These are phyloP conservation scores for Phytophthora sp. DNA, from an alignment of 352 stramenopile genomes.

Conservation along the genomic window DNA sequence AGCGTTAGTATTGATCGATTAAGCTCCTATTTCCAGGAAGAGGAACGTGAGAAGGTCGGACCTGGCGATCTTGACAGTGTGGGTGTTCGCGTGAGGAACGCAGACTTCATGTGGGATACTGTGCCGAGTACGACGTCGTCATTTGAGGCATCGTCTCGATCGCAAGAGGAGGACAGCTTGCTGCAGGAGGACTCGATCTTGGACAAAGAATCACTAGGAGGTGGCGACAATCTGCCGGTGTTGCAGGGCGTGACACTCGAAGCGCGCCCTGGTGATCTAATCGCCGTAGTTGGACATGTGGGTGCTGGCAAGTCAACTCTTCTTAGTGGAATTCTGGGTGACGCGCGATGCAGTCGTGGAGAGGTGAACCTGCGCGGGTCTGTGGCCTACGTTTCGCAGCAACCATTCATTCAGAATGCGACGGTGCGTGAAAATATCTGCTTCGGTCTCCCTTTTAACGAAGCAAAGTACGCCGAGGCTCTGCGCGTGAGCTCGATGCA, in stretches of 20 bases:
- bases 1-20: constrained; percentile 71
- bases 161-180: constrained; percentile 34
- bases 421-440: constrained; percentile 97
- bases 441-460: constrained; percentile 89
- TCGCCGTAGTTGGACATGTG: constrained; percentile 67
- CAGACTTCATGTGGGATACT: constrained; percentile 73
- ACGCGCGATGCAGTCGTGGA: constrained; percentile 57
- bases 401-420: constrained; percentile 98
- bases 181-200: constrained; percentile 36
- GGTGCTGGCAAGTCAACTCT: constrained; percentile 79
- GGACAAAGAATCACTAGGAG: constrained; percentile 20
- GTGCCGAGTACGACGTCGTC: constrained; percentile 35
- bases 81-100: constrained; percentile 44
- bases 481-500: constrained; percentile 58
- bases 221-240: constrained; percentile 26
- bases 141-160: constrained; percentile 19
- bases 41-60: constrained; percentile 72
- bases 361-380: constrained; percentile 79
- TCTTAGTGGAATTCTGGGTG: constrained; percentile 61
- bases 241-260: constrained; percentile 72
- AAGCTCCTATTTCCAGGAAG: constrained; percentile 57
- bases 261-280: constrained; percentile 60
- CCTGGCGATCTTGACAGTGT: constrained; percentile 71
- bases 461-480: constrained; percentile 59
- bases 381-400: constrained; percentile 95